Percentiles rank a stretch among this genome's conserved stretches.
These are phyloP conservation scores for Debaryomyces singareniensis DNA, from an alignment of 1,139 yeast species.

Conservation along the genomic window DNA sequence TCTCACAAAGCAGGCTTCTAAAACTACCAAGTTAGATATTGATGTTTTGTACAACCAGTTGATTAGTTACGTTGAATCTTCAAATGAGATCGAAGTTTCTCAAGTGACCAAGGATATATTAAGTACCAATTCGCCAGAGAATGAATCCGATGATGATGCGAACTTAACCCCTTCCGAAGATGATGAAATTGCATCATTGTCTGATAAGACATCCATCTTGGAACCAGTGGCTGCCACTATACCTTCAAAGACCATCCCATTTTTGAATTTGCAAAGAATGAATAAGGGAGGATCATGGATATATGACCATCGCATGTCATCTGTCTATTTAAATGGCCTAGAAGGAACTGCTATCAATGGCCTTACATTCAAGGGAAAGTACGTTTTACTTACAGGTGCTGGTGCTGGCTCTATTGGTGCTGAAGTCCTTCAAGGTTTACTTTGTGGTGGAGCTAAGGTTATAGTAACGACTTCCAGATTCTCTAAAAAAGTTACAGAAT, in stretches of 20 bases:
- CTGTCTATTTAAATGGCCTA: conserved; percentile 78
- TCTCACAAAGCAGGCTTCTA: conserved; percentile 63
- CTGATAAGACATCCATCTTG: conserved; percentile 60
- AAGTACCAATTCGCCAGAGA: conserved; percentile 20
- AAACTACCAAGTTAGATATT: conserved; percentile 65
- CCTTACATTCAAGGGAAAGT: conserved; percentile 80
- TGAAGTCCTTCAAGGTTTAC: conserved; percentile 87
- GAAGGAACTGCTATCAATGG: conserved; percentile 93
- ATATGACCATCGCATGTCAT: conserved; percentile 74
- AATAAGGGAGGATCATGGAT: conserved; percentile 66
- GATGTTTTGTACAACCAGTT: conserved; percentile 76
- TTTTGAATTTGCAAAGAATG: conserved; percentile 85
- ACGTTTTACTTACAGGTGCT: conserved; percentile 93
- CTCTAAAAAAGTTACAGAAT: conserved; percentile 91
- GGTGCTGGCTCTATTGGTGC: conserved; percentile 99
- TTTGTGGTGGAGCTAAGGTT: conserved; percentile 97
- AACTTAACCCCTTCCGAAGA: conserved; percentile 46
- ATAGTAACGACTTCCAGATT: conserved; percentile 94
- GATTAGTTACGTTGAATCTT: conserved; percentile 63
- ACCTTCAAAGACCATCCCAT: conserved; percentile 86
- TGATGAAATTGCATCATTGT: conserved; percentile 80
- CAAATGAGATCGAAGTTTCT: conserved; percentile 56
- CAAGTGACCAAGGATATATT: conserved; percentile 38
- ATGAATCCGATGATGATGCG: conserved; percentile 43
- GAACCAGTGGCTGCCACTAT: conserved; percentile 70